Conservation (phyloP, 1,284 basidiomycete species). For the Tilletia indica region DNA sequence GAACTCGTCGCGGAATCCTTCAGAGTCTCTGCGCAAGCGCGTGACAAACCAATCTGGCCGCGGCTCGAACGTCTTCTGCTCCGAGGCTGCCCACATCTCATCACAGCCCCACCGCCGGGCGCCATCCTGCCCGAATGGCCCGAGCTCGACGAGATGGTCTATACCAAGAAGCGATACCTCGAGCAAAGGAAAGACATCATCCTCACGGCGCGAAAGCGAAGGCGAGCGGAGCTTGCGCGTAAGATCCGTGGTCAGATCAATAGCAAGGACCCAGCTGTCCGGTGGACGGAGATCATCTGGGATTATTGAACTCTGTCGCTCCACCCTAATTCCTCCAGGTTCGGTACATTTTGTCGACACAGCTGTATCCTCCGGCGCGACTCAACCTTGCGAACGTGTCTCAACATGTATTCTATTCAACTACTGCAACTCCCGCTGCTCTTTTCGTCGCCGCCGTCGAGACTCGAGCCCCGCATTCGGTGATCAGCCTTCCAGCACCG, state of each 20-base stretch:
- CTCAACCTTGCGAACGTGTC: no score
- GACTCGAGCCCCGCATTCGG: no score
- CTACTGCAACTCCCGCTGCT: no score
- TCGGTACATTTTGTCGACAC: no score
- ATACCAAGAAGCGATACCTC: background rate
- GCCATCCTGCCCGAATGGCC: conserved; percentile 6
- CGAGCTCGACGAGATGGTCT: background rate
- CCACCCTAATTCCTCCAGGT: no score
- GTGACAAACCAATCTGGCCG: background rate
- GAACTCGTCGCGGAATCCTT: no score
- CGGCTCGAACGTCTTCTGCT: conserved; percentile 8
- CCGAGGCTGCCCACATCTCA: conserved; percentile 5
- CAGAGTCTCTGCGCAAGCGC: no score
- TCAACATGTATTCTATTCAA: no score
- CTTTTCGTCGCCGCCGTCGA: no score
- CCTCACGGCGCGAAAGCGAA: background rate
- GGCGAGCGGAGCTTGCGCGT: background rate
- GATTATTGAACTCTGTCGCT: background rate
- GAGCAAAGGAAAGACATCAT: conserved; percentile 10
- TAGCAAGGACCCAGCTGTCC: background rate
- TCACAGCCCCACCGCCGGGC: background rate
- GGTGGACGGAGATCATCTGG: conserved; percentile 16
- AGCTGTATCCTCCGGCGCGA: no score
- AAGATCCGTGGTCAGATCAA: background rate
- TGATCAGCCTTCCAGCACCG: no score